Base-by-base conservation (phyloP, 495 filamentous ascomycete species). In the Lepidopterella palustris region DNA sequence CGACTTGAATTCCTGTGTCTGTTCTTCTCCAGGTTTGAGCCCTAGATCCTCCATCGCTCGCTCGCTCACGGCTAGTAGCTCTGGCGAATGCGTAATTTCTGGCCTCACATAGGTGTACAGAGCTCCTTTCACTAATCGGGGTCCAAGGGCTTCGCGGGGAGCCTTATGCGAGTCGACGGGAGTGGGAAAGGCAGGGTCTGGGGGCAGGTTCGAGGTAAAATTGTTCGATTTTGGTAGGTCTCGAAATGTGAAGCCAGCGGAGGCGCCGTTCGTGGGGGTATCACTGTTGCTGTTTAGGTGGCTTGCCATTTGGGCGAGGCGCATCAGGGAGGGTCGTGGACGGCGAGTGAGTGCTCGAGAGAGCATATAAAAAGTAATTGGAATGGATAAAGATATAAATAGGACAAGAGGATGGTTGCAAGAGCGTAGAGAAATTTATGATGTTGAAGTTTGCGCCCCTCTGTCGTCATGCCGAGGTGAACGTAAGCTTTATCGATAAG, bases 61-160 rank as follows among this genome's bases (percentile, higher is more conserved):
- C 1, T 82, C 76, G 58, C 89, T 95, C 3, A 92, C 83, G 1
- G 84, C 84, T 6, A 97, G 80, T 15, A 98, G 76, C 67, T 97
- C 88, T 0, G 89, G 81, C 8, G 84, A 79, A 53, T 87, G 78
- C 25, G 79, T 76, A 20, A 70, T 69, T 67, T 91, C 87, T 0
- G 93, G 93, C 6, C 89, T 83, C 42, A 98, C 90, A 77, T 84
- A 97, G 28, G 90, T 96, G 73, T 89, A 97, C 29, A 95, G 69
- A 8, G 95, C 95, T 18, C 82, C 81, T 66, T 88, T 89, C 48
- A 98, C 93, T 70, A 88, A 78, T 23, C 91, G 86, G 5, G 93
- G 92, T 1, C 85, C 84, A 40, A 97, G 82, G 15, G 84, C 73
- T 35, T 85, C 76, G 62, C 91, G 83, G 1, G 88, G 86, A 1